Conservation (phyloP, 2,329 filamentous ascomycete genomes). For the Macrophomina pseudophaseolina region DNA sequence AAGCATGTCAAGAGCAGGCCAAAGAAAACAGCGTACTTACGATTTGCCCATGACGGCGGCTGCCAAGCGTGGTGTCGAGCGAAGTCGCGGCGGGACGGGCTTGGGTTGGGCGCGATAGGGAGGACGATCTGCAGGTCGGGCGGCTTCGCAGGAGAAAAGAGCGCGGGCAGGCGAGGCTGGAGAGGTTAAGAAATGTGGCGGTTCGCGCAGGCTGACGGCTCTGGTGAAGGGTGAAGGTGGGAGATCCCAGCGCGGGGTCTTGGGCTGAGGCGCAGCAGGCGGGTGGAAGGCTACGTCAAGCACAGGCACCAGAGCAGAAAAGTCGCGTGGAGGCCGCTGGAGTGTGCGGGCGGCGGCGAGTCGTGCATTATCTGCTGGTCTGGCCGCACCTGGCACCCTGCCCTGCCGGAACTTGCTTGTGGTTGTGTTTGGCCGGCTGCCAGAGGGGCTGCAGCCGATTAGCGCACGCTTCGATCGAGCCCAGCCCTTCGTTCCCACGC, state of each 20-base stretch:
- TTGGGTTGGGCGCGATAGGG: constrained; percentile 21
- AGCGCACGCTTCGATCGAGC: not conserved
- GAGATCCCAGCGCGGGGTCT: constrained; percentile 27
- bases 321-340: constrained; percentile 21
- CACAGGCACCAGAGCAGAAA: constrained; percentile 18
- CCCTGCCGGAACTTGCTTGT: constrained; percentile 16
- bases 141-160: constrained; percentile 8
- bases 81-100: constrained; percentile 14
- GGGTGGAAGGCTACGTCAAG: constrained; percentile 24
- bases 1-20: not conserved
- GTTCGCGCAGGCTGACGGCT: constrained; percentile 12
- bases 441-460: constrained; percentile 20
- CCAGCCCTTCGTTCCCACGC: not conserved
- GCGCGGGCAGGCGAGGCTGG: not conserved
- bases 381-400: constrained; percentile 15
- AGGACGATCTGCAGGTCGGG: constrained; percentile 4
- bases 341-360: constrained; percentile 8
- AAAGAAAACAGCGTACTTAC: constrained; percentile 37
- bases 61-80: constrained; percentile 19
- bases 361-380: constrained; percentile 15
- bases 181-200: constrained; percentile 12
- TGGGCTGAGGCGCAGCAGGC: constrained; percentile 32
- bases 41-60: constrained; percentile 45
- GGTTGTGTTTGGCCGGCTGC: not conserved
- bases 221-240: constrained; percentile 20